Evolutionary conservation across 176 grass and related monocot species (phyloP), one percentile per base, ranked within the genome.

Genomic region (Canna indica): DNA sequence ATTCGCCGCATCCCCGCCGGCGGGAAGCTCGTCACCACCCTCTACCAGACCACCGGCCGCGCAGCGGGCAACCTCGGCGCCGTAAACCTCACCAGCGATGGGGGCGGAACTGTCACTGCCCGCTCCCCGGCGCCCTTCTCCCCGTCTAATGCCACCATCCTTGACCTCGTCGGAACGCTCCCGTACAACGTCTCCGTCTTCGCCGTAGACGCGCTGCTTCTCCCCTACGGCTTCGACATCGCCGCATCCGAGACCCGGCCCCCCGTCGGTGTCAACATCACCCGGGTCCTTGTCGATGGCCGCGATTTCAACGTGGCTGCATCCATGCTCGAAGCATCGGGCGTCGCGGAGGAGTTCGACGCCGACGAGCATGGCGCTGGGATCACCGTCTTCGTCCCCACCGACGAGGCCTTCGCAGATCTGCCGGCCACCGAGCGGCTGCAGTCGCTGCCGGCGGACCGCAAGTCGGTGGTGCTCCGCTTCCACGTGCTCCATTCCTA

Each of bases 401-500:
- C 89, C 22, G 94, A 99, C 59, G 86, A 99, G 57, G 94, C 94
- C 77, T 99, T 99, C 59, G 94, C 94, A 0, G 80, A 60, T 50
- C 77, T 99, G 68, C 94, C 89, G 0, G 80, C 77, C 68, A 90
- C 80, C 8, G 83, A 81, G 67, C 84, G 86, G 48, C 82, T 99
- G 42, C 94, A 99, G 75, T 99, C 94, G 1, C 76, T 99, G 38
- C 82, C 94, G 27, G 94, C 94, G 5, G 84, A 99, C 17, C 81
- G 76, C 41, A 99, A 99, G 85, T 76, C 84, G 22, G 65, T 79
- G n/a, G 86, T 99, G 69, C 94, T 99, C 65, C 89, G 94, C 53
- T 99, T 87, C 89, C 94, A 99, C 42, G 94, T 90, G 4, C 94
- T 99, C 50, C 94, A 93, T 71, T 99, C 94, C 30, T 99, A 99